phyloP scores from a whole-genome alignment of 208 protist genomes.

The Trypanosoma melophagium region DNA sequence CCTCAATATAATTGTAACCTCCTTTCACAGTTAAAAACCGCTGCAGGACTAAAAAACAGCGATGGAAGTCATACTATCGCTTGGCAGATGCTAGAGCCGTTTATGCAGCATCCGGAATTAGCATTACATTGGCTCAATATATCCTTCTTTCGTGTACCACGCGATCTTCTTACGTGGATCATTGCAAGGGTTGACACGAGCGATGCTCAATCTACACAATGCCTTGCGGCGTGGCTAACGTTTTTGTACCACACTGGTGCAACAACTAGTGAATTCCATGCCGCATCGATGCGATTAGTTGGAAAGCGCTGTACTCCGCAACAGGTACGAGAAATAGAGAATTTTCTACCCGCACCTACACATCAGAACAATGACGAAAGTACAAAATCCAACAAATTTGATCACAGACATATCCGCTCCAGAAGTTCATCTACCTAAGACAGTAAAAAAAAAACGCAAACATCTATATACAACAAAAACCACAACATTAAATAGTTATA shows the following conservation, averaged over 20 bases:
- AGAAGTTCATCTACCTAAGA: not conserved
- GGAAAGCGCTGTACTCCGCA: not conserved
- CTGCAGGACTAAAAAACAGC: slow-evolving; percentile 3
- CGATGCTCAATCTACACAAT: slow-evolving; percentile 8
- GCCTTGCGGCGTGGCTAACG: slow-evolving; percentile 8
- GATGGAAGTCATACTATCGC: not conserved
- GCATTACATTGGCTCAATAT: slow-evolving; percentile 35
- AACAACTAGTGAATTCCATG: not conserved
- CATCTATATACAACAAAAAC: not conserved
- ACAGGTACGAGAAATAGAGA: not conserved
- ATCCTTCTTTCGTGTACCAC: slow-evolving; percentile 31
- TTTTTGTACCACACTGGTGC: not conserved
- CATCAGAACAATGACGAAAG: not conserved
- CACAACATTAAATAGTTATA: not conserved
- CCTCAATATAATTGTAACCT: not conserved
- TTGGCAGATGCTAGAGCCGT: slow-evolving; percentile 20
- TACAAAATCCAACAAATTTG: not conserved
- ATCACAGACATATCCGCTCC: not conserved
- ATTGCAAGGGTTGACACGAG: slow-evolving; percentile 23
- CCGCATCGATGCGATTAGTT: not conserved
- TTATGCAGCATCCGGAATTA: slow-evolving; percentile 24
- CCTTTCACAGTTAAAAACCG: slow-evolving; percentile 1
- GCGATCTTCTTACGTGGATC: slow-evolving; percentile 36
- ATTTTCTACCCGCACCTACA: not conserved
- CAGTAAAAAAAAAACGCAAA: slow-evolving; percentile 5